Evolutionary conservation across 2,329 filamentous ascomycete genomes (phyloP).

Genomic region (Cladophialophora psammophila): DNA sequence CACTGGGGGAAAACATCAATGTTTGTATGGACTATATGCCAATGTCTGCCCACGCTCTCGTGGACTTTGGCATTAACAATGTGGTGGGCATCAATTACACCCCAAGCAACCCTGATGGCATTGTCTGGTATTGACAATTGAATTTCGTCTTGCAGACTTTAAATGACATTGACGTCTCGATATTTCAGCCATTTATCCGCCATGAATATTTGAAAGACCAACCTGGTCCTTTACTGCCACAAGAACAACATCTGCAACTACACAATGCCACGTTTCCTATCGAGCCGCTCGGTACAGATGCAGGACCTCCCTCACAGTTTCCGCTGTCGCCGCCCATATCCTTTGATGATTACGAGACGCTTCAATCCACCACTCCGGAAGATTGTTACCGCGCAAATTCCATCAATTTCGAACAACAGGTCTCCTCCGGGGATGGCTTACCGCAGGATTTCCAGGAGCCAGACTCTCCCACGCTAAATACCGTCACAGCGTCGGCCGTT

Average conservation of each 20-base stretch:
- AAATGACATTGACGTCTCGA: constrained; percentile 1
- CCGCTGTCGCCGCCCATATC: constrained; percentile 1
- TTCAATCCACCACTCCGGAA: neutral
- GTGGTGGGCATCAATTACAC: neutral
- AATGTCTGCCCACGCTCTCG: constrained; percentile 4
- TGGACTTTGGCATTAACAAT: constrained; percentile 6
- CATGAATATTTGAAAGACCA: neutral
- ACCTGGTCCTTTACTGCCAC: neutral
- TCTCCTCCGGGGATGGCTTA: neutral
- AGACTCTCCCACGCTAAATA: neutral
- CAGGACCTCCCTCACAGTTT: neutral
- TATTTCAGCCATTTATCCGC: neutral
- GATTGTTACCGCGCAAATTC: neutral
- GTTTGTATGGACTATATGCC: constrained; percentile 4
- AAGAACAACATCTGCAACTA: neutral
- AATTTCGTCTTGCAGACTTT: neutral
- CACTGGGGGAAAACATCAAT: neutral
- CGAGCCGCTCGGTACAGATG: neutral
- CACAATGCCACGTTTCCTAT: neutral
- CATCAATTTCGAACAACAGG: neutral
- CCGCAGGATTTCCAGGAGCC: neutral
- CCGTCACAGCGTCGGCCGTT: neutral
- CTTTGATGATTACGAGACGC: neutral
- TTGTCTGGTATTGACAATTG: constrained; percentile 1
- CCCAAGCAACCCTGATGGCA: neutral